Evolutionary conservation across 306 rosid species (phyloP), one percentile per base, ranked within the genome.

Genomic region (Fragaria ananassa): DNA sequence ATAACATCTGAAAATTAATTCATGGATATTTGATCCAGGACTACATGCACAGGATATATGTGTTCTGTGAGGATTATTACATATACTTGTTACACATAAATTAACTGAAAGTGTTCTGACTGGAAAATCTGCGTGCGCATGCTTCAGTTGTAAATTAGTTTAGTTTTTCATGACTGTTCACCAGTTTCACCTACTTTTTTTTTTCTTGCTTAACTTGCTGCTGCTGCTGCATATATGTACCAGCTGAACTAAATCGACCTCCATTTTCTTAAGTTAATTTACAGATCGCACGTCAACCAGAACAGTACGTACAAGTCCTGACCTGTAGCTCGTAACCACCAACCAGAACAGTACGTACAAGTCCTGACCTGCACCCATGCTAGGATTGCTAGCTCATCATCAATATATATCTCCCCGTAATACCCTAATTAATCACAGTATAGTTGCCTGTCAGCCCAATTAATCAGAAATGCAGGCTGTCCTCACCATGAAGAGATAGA

Each of bases 141-240:
- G 49, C 70, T 39, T 66, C 70, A 57, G 63, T 39, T 58, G 68
- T 41, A 72, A 45, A 74, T 64, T 8, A 15, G 14, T 35, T 35
- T 10, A 64, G 46, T 79, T 76, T 73, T 77, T 64, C 81, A 57
- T 72, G 87, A 87, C 87, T 88, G 89, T 84, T 91, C 87, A 88
- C 85, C 93, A n/a, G 83, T 83, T 84, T 91, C 71, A 85, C 93
- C 93, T 85, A 88, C 90, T 84, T 70, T 58, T 79, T 75, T 78
- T 68, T 3, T 8, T 71, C 83, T 65, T 78, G 86, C 39, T 74
- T 21, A 39, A 62, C n/a, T 44, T 15, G 42, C 42, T 1, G 67
- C 41, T 6, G 68, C 63, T 1, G 62, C 64, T 58, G 65, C 35
- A 25, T 61, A 34, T 63, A 63, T 12, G 35, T 58, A 25, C 64